Base-by-base conservation (phyloP, 345 rosid genomes). In the Citrus hindsii region DNA sequence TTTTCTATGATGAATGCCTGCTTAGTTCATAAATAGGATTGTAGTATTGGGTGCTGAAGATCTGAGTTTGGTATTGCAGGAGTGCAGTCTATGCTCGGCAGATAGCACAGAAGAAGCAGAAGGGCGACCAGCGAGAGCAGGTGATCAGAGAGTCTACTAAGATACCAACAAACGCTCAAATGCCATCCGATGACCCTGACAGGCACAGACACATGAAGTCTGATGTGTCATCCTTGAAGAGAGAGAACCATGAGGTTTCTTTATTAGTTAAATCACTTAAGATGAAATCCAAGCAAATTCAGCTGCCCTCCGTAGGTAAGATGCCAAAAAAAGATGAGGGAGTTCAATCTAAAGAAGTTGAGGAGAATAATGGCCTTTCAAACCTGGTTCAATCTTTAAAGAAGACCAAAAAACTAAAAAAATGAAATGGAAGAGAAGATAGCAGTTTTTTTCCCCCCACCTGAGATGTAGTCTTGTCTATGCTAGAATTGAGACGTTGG, bases 31-130 rank as follows among this genome's bases (percentile, higher is more conserved):
- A 73, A 77, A 21, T 42, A 55, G 56, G 55, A 58, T 73, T 38
- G 2, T 76, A 40, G 28, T 21, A 1, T 58, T 75, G 63, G 33
- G 46, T 65, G 33, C 79, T 79, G 38, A 72, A 42, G 59, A 51
- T 75, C 62, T n/a, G 42, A 46, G 25, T 69, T 80, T 75, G 30
- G 27, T 73, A 16, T 71, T 89, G 86, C 86, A 96, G 99, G 97
- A 92, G 97, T 77, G 97, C 99, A 13, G 85, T 86, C 16, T 92
- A 91, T 84, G 91, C 85, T 21, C 93, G 97, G 80, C 97, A 96
- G 83, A 60, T 79, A 67, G 80, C 90, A 65, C 78, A 81, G 82
- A 85, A 78, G 76, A 86, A 80, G 87, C 89, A 73, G 72, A 91
- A 88, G 86, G 86, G 79, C 37, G 86, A 79, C 16, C 77, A 7